Conservation (phyloP, 192 early-diverging fungal species). For the Backusella westeae region DNA sequence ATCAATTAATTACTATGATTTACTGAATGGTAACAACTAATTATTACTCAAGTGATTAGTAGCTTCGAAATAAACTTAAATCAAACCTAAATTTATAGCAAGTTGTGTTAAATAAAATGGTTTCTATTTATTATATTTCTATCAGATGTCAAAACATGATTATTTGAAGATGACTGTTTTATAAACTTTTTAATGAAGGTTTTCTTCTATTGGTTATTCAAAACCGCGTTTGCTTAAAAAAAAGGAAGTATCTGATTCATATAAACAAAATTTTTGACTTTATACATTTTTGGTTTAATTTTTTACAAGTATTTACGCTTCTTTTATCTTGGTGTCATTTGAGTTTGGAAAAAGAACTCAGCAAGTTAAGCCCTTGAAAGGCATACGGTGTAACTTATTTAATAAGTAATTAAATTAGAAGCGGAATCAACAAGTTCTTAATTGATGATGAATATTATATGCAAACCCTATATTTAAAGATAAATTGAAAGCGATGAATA, state of each 20-base stretch:
- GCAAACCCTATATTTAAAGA: not conserved
- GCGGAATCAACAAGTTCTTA: not conserved
- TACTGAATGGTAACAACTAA: not conserved
- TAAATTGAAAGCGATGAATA: not conserved
- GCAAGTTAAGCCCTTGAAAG: not conserved
- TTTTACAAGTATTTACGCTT: not conserved
- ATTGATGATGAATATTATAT: not conserved
- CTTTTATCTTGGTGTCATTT: not conserved
- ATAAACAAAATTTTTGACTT: not conserved
- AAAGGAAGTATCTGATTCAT: not conserved
- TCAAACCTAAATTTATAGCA: not conserved
- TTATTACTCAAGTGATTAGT: not conserved
- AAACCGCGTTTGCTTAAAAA: not conserved
- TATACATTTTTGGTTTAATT: conserved; percentile 4
- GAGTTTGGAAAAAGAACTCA: not conserved
- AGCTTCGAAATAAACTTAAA: not conserved
- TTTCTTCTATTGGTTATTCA: not conserved
- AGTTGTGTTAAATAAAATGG: not conserved
- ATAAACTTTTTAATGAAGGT: not conserved
- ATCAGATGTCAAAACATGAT: not conserved
- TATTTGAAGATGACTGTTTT: not conserved
- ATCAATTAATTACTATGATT: not conserved
- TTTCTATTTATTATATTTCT: no score
- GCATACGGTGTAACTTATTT: not conserved
- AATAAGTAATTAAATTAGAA: not conserved